Conservation (phyloP, 1,284 basidiomycete species). For the Ceratobasidium sp. region DNA sequence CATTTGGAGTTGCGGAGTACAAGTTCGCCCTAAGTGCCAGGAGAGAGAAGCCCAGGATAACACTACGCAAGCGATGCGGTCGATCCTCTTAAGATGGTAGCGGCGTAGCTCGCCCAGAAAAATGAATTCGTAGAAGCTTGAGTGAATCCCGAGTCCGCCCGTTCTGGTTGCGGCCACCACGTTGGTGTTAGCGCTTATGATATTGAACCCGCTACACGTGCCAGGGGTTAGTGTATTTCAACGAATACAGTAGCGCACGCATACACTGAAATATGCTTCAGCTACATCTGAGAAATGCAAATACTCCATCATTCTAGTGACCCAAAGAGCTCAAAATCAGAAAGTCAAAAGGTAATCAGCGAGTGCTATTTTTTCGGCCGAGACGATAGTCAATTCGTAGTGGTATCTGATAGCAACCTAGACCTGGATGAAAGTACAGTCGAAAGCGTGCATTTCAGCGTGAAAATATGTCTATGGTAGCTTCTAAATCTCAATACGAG, state of each 20-base stretch:
- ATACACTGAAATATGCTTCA: neutral
- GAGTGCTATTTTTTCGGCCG: slow-evolving; percentile 27
- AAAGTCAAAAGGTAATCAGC: neutral
- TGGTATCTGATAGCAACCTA: slow-evolving; percentile 62
- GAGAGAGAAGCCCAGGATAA: too few species aligned
- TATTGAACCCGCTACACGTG: neutral
- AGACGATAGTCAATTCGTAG: slow-evolving; percentile 54
- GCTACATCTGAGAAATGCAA: neutral
- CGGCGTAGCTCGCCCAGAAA: too few species aligned
- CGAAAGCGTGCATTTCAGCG: neutral
- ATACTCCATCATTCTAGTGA: too few species aligned
- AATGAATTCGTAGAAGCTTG: too few species aligned
- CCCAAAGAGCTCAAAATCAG: neutral
- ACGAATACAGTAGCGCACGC: neutral
- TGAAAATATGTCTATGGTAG: slow-evolving; percentile 61
- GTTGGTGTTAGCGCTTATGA: neutral
- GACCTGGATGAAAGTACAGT: slow-evolving; percentile 46
- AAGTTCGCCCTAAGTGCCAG: too few species aligned
- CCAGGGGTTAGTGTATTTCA: neutral
- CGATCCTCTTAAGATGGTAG: too few species aligned
- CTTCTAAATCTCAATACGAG: slow-evolving; percentile 56
- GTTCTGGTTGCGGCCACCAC: too few species aligned
- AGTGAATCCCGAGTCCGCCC: too few species aligned
- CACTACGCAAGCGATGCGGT: too few species aligned
- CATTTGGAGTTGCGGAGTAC: too few species aligned